Base-by-base conservation (phyloP, 495 filamentous ascomycete genomes). In the Daldinia decipiens region DNA sequence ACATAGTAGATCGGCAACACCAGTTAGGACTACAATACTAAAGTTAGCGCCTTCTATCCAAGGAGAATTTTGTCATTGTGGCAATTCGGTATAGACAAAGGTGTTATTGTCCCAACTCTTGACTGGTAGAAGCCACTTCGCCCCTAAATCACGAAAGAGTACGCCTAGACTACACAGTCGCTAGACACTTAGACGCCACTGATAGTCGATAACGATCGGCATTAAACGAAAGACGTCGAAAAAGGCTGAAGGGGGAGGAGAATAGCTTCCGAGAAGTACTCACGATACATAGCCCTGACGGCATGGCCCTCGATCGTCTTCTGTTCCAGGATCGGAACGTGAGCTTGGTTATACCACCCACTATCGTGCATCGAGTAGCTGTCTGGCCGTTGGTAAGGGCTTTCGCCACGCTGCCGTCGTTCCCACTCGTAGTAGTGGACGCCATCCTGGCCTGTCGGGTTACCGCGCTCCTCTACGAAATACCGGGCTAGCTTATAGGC, bases 381-480 rank as follows among this genome's bases (percentile, higher is more conserved):
- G 39, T 78, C 75, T 6, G 84, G 82, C 36, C 80, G 70, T 50
- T 82, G 79, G 71, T 80, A 77, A 27, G 79, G 77, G 31, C 77
- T 78, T n/a, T 87, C 87, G 29, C 85, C 84, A 51, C 87, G 79
- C 24, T 79, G 78, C 59, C 79, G 21, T 9, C 80, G 77, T 71
- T 88, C 87, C 39, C 81, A 81, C 55, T 85, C 83, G 66, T 85
- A 89, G 63, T 84, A 88, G 56, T 83, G 81, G 31, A 71, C 19
- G 11, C 82, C 81, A 34, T 85, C 74, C 53, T 82, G 80, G 26
- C 84, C 85, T 4, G 61, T 79, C 2, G 77, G 81, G 59, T 87
- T 88, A 5, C 87, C 87, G 29, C 87, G 78, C 70, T 89, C 87
- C 53, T 81, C 79, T 27, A 89, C 75, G 74, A 90, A 90, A 69